Evolutionary conservation across 768 basidiomycete species (phyloP).

Genomic region (Russula olivacea): DNA sequence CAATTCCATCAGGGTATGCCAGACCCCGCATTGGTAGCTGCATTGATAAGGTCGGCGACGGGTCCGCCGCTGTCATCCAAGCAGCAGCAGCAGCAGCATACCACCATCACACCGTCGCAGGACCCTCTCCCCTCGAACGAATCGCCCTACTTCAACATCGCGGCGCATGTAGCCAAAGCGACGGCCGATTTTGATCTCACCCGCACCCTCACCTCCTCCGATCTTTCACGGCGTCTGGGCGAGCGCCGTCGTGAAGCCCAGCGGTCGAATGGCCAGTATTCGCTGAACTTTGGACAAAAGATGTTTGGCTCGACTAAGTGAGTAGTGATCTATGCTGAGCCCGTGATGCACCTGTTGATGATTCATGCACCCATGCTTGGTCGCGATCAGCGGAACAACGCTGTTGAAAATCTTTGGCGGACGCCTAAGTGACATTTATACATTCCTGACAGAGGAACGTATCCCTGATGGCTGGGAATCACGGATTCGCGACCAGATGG

Average conservation of each 20-base stretch:
- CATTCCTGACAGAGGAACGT: constrained; percentile 61
- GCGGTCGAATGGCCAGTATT: constrained; percentile 52
- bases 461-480: constrained; percentile 70
- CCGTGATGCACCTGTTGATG: neutral
- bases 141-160: constrained; percentile 13
- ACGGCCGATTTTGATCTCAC: constrained; percentile 14
- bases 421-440: constrained; percentile 45
- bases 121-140: constrained; percentile 9
- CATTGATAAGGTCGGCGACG: constrained; percentile 51
- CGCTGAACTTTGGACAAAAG: constrained; percentile 45
- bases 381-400: constrained; percentile 47
- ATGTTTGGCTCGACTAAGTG: constrained; percentile 66
- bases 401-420: constrained; percentile 65
- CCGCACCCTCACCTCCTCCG: constrained; percentile 45
- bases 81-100: neutral
- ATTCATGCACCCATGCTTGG: no score
- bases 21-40: constrained; percentile 42
- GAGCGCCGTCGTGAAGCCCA: constrained; percentile 57
- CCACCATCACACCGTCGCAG: neutral
- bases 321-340: constrained; percentile 26
- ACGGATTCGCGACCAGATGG: constrained; percentile 44
- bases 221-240: constrained; percentile 51
- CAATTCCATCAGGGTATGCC: constrained; percentile 52
- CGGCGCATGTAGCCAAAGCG: constrained; percentile 5
- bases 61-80: constrained; percentile 41